Evolutionary conservation across 768 basidiomycete genomes (phyloP).

Genomic region (Kwoniella europaea): DNA sequence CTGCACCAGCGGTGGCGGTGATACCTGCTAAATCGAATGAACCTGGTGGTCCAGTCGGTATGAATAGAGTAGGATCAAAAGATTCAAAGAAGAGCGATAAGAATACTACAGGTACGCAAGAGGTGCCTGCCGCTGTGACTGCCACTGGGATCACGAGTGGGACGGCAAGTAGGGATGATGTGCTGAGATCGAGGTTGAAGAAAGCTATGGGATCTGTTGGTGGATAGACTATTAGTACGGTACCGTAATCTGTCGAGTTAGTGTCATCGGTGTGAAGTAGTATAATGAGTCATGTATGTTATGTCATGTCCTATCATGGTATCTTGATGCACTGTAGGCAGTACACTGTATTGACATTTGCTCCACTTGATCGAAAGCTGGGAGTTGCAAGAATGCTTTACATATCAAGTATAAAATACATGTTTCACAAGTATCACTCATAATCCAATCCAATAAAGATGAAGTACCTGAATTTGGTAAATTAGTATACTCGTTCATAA

Average conservation of each 20-base stretch:
- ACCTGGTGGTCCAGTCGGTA: neutral
- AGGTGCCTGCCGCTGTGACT: neutral
- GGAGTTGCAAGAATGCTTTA: too few relatives aligned
- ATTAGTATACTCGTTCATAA: neutral
- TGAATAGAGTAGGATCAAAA: neutral
- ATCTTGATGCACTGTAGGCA: too few relatives aligned
- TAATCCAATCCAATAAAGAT: neutral
- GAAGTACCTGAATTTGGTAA: neutral
- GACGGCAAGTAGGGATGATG: constrained; percentile 45
- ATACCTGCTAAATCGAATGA: neutral
- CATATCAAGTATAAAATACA: constrained; percentile 1
- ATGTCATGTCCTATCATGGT: too few relatives aligned
- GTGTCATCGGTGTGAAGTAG: too few relatives aligned
- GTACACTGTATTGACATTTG: too few relatives aligned
- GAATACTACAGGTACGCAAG: neutral
- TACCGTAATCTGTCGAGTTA: too few relatives aligned
- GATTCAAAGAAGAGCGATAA: neutral
- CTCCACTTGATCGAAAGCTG: too few relatives aligned
- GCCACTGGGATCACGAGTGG: neutral
- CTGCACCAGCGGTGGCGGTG: constrained; percentile 11
- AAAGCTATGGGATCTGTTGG: constrained; percentile 56
- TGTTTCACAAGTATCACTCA: too few relatives aligned
- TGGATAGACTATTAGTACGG: neutral
- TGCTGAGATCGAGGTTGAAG: constrained; percentile 51
- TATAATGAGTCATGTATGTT: too few relatives aligned